Evolutionary conservation across 2,329 filamentous ascomycete genomes (phyloP).

Genomic region (Monilinia polystroma): DNA sequence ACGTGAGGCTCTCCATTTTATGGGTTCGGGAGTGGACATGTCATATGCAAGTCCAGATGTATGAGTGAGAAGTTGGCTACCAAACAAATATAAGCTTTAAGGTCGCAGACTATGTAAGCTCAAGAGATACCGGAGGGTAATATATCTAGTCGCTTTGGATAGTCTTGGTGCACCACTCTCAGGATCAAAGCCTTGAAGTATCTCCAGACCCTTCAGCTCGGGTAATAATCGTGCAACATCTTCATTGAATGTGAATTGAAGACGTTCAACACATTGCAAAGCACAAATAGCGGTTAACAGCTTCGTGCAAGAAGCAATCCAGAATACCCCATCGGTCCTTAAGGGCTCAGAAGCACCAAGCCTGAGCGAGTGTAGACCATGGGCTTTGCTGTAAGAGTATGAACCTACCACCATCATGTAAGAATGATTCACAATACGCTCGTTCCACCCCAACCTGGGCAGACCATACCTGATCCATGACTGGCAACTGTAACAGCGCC

Average conservation of each 20-base stretch:
- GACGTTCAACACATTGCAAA: slow-evolving; percentile 58
- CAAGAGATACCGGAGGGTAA: slow-evolving; percentile 35
- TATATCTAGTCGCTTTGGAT: slow-evolving; percentile 28
- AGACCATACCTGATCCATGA: slow-evolving; percentile 25
- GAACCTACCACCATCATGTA: slow-evolving; percentile 35
- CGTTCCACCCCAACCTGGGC: not conserved
- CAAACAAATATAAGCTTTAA: not conserved
- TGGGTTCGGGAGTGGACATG: slow-evolving; percentile 21
- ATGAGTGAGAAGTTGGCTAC: slow-evolving; percentile 32
- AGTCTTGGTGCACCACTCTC: slow-evolving; percentile 29
- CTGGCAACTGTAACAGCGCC: slow-evolving; percentile 29
- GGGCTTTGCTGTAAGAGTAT: slow-evolving; percentile 41
- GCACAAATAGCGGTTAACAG: slow-evolving; percentile 51
- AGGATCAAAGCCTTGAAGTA: slow-evolving; percentile 34
- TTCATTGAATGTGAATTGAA: slow-evolving; percentile 51
- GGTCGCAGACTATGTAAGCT: not conserved
- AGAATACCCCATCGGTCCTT: slow-evolving; percentile 59
- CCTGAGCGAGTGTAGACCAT: slow-evolving; percentile 45
- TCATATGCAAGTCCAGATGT: slow-evolving; percentile 32
- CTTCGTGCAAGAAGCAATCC: slow-evolving; percentile 59
- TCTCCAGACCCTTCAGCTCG: slow-evolving; percentile 35
- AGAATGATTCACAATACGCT: not conserved
- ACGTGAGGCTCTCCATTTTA: slow-evolving; percentile 22
- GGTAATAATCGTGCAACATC: slow-evolving; percentile 33
- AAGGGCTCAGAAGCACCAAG: slow-evolving; percentile 57